Conservation (phyloP, 2,329 filamentous ascomycete species). For the Cladophialophora bantiana region DNA sequence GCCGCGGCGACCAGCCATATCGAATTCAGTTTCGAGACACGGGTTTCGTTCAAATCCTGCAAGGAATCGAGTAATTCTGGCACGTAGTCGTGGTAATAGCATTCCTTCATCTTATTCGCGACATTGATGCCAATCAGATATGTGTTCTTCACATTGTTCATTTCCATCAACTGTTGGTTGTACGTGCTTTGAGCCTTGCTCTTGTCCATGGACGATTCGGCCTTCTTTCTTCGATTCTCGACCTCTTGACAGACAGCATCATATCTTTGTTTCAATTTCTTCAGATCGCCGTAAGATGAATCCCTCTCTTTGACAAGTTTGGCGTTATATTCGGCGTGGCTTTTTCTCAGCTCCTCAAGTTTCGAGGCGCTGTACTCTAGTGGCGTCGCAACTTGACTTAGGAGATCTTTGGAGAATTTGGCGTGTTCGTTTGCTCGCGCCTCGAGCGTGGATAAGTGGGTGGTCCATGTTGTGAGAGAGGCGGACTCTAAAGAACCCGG, state of each 20-base stretch:
- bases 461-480: conserved; percentile 95
- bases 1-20: conserved; percentile 82
- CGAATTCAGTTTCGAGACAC: conserved; percentile 80
- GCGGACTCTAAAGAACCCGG: conserved; percentile 96
- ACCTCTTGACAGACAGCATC: conserved; percentile 93
- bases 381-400: conserved; percentile 83
- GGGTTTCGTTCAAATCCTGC: conserved; percentile 91
- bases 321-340: conserved; percentile 83
- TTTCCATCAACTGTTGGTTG: conserved; percentile 89
- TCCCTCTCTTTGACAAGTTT: conserved; percentile 93
- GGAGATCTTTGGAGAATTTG: conserved; percentile 77
- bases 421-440: conserved; percentile 88
- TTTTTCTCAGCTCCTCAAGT: conserved; percentile 92
- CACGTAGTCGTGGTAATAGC: conserved; percentile 96
- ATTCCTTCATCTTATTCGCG: conserved; percentile 96
- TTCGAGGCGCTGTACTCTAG: conserved; percentile 75
- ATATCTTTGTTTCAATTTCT: conserved; percentile 92
- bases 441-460: conserved; percentile 89
- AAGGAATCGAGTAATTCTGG: conserved; percentile 89
- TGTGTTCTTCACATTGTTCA: conserved; percentile 98
- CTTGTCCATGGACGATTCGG: conserved; percentile 92
- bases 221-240: conserved; percentile 92
- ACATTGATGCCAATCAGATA: conserved; percentile 96
- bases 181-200: conserved; percentile 89
- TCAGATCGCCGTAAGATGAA: conserved; percentile 78